These are phyloP conservation scores for Sutorius australiensis DNA, from an alignment of 768 basidiomycete species.

Conservation along the genomic window DNA sequence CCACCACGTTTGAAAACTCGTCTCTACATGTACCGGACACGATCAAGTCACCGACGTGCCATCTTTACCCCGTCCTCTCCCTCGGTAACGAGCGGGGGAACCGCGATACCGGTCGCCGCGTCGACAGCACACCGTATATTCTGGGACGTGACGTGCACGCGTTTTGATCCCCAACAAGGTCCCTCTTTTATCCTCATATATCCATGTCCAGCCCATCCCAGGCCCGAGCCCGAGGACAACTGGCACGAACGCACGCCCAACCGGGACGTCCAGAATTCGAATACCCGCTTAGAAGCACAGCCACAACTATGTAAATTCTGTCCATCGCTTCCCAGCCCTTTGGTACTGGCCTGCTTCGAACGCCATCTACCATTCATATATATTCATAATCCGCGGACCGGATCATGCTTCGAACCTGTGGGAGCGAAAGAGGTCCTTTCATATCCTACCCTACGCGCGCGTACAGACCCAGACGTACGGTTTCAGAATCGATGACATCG, in stretches of 20 bases:
- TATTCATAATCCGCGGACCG: neutral
- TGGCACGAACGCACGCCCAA: neutral
- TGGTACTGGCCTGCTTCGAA: neutral
- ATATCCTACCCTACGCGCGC: neutral
- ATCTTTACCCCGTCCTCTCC: neutral
- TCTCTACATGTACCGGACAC: neutral
- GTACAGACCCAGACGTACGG: neutral
- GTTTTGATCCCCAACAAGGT: neutral
- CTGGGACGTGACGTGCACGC: neutral
- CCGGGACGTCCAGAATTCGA: neutral
- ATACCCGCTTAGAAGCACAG: neutral
- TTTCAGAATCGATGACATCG: neutral
- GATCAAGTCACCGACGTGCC: neutral
- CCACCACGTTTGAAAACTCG: neutral
- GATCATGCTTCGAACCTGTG: neutral
- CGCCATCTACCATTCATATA: too few species aligned
- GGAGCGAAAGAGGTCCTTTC: neutral
- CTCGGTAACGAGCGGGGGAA: slow-evolving; percentile 7
- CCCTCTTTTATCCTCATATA: neutral
- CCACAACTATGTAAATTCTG: neutral
- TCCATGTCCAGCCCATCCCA: neutral
- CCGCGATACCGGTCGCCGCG: neutral
- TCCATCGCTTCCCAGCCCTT: neutral
- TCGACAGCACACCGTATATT: neutral
- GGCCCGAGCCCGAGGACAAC: neutral